Evolutionary conservation across 225 moss, liverwort and hornwort genomes (phyloP), one percentile per base, ranked within the genome.

Genomic region (Neckera pumila): DNA sequence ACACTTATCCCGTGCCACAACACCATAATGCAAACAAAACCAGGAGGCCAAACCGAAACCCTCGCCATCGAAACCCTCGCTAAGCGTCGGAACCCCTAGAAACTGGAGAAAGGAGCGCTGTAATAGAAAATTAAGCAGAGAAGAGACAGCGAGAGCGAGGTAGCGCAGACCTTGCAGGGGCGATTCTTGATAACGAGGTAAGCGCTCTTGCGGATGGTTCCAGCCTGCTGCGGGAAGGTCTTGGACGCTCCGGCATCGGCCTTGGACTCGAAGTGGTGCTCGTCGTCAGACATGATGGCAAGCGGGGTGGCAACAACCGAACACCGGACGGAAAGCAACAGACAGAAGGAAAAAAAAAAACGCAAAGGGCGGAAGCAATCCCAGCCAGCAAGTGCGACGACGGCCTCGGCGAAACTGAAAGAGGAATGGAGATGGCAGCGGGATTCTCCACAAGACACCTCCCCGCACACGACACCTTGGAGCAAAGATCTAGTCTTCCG

Each of bases 171-270:
- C 95, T 95, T 95, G 95, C 93, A 93, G 47, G 95, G 95, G 76
- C 95, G 90, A 85, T 51, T 63, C 92, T 95, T 95, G 79, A 95
- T 95, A 5, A 95, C 95, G 49, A 95, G 91, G 91, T 92, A 85
- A 1, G 92, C 93, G 92, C 87, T 81, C 90, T 95, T 95, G 87
- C 95, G 95, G 89, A 95, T 95, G 80, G 95, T 93, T 60, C 95
- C 95, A 28, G 95, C 95, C 93, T 95, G 95, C 93, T 95, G 95
- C 6, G 95, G 95, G 65, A 91, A 92, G 83, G 95, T 95, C 95
- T 95, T 95, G 85, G 95, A 95, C 89, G 95, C 95, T 65, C 95
- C 95, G 85, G 95, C 95, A 91, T 95, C 95, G 56, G 93, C 95
- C 93, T 95, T 95, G 71, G 93, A 90, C 91, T 95, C 95, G 88